Conservation (phyloP, 257 asterid genomes). For the Gardenia jasminoides region DNA sequence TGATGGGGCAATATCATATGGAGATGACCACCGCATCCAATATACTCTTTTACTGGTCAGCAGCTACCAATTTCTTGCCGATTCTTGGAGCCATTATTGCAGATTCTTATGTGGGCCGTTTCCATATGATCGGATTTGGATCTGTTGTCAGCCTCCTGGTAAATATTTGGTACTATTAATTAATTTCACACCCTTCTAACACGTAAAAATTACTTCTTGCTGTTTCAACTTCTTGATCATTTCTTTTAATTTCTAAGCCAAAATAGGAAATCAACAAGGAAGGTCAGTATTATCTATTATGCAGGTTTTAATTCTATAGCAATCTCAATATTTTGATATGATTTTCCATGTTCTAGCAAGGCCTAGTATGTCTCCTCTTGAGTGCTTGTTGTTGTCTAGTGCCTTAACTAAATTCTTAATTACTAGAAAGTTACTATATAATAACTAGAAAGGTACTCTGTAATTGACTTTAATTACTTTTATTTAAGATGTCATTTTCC, state of each 20-base stretch:
- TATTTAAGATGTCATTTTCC: not conserved
- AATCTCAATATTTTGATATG: not conserved
- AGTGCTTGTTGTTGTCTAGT: not conserved
- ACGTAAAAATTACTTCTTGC: not conserved
- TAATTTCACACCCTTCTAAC: not conserved
- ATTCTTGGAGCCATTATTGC: constrained; percentile 63
- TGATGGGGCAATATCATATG: constrained; percentile 60
- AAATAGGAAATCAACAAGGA: not conserved
- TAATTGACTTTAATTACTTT: not conserved
- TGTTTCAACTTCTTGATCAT: not conserved
- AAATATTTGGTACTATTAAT: not conserved
- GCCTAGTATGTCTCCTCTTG: not conserved
- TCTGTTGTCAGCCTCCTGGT: constrained; percentile 61
- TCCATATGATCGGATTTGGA: constrained; percentile 62
- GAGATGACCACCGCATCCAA: constrained; percentile 56
- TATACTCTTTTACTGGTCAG: constrained; percentile 62
- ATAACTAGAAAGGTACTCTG: not conserved
- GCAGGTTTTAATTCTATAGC: not conserved
- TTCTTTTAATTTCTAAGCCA: not conserved
- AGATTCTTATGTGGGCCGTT: constrained; percentile 72
- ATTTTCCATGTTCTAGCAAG: not conserved
- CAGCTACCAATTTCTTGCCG: constrained; percentile 59
- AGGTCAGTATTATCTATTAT: not conserved
- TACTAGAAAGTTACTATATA: too few relatives aligned
- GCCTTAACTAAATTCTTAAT: too few relatives aligned